Conservation (phyloP, 2,329 filamentous ascomycete genomes). For the Epichloe hybrida region DNA sequence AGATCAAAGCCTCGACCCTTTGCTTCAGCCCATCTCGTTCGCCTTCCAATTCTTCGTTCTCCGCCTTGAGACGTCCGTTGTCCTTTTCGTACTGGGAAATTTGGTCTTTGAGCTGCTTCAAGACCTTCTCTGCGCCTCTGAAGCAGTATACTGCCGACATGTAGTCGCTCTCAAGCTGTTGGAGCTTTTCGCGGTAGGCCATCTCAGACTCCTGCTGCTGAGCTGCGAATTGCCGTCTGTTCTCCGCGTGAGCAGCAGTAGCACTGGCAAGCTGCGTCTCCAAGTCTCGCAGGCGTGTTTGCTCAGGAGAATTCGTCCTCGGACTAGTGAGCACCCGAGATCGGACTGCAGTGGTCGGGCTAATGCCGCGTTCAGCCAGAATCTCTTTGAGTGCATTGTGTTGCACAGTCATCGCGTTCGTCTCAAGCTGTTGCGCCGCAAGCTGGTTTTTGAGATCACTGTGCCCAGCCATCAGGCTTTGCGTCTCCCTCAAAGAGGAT, state of each 20-base stretch:
- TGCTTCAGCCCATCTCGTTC: constrained; percentile 56
- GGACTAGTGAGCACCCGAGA: constrained; percentile 57
- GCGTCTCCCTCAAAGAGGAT: constrained; percentile 66
- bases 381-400: constrained; percentile 90
- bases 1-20: constrained; percentile 56
- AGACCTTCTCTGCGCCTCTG: constrained; percentile 97
- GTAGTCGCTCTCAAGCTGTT: constrained; percentile 92
- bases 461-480: constrained; percentile 68
- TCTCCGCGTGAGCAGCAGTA: constrained; percentile 71
- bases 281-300: constrained; percentile 65
- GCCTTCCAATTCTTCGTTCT: constrained; percentile 62
- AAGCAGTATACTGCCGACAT: constrained; percentile 97
- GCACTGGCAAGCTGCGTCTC: constrained; percentile 76
- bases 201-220: constrained; percentile 79
- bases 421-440: constrained; percentile 76
- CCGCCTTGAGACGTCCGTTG: constrained; percentile 68
- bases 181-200: constrained; percentile 82
- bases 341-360: constrained; percentile 56
- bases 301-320: constrained; percentile 66
- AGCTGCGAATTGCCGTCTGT: constrained; percentile 61
- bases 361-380: constrained; percentile 76
- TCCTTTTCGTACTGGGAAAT: constrained; percentile 82
- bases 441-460: constrained; percentile 71
- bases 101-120: constrained; percentile 96
- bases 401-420: constrained; percentile 86